Evolutionary conservation across 345 rosid genomes (phyloP).

Genomic region (Pistacia atlantica): DNA sequence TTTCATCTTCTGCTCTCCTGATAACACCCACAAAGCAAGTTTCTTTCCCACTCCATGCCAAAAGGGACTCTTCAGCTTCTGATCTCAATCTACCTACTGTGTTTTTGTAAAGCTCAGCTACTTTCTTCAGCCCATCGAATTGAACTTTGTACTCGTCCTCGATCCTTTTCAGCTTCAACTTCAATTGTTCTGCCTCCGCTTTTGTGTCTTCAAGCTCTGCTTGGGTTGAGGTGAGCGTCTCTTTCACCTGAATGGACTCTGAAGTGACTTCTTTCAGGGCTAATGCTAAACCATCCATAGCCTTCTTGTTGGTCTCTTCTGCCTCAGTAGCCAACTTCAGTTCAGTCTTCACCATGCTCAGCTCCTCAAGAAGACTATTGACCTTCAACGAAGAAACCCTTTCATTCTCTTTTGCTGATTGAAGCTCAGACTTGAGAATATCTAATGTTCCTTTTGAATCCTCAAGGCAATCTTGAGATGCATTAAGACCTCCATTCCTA

Average conservation of each 20-base stretch:
- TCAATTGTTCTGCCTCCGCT: conserved; percentile 38
- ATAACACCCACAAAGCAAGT: conserved; percentile 67
- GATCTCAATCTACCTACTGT: conserved; percentile 59
- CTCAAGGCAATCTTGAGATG: conserved; percentile 21
- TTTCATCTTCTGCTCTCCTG: conserved; percentile 75
- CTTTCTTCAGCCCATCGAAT: conserved; percentile 49
- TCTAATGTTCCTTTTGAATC: conserved; percentile 29
- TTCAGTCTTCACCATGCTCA: conserved; percentile 42
- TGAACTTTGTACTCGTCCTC: conserved; percentile 36
- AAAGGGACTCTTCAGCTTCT: conserved; percentile 77
- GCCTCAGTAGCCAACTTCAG: conserved; percentile 54
- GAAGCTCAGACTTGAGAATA: conserved; percentile 42
- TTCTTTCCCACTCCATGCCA: conserved; percentile 86
- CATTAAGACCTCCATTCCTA: conserved; percentile 20
- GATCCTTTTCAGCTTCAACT: conserved; percentile 26
- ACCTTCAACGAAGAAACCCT: conserved; percentile 29
- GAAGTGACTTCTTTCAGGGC: conserved; percentile 81
- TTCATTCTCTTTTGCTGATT: conserved; percentile 39
- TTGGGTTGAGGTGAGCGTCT: conserved; percentile 44
- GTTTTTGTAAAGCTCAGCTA: conserved; percentile 56
- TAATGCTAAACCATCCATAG: conserved; percentile 81
- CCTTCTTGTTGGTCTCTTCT: conserved; percentile 78
- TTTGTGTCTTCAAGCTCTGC: conserved; percentile 46
- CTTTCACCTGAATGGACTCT: conserved; percentile 51
- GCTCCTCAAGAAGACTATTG: conserved; percentile 37